These are phyloP conservation scores for Fabrea salina DNA, from an alignment of 169 alveolate genomes.

Conservation along the genomic window DNA sequence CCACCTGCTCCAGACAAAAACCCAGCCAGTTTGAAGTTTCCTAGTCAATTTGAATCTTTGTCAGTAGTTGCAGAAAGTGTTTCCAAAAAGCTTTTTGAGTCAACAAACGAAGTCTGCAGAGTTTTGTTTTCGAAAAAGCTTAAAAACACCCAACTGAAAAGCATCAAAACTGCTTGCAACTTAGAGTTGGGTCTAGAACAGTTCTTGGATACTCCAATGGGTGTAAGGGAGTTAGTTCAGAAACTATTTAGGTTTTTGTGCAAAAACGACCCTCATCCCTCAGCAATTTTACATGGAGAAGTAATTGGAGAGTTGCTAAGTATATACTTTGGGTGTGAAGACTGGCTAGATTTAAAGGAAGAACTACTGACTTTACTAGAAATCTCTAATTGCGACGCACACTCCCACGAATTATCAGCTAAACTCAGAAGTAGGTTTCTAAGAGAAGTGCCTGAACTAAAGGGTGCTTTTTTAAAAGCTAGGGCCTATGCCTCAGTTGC, in stretches of 20 bases:
- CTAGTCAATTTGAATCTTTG: neutral
- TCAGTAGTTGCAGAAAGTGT: neutral
- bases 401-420: neutral
- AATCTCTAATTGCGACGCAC: neutral
- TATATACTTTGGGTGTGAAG: neutral
- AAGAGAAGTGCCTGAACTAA: neutral
- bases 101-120: neutral
- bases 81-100: neutral
- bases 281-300: neutral
- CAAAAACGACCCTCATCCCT: slow-evolving; percentile 5
- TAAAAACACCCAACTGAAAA: no score
- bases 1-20: neutral
- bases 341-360: neutral
- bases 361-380: slow-evolving; percentile 11
- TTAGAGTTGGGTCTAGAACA: neutral
- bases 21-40: neutral
- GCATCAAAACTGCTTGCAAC: slow-evolving; percentile 1
- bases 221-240: neutral
- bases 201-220: neutral
- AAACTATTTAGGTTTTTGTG: neutral
- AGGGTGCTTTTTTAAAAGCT: neutral
- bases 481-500: slow-evolving; percentile 7
- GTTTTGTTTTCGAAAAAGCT: neutral
- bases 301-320: neutral
- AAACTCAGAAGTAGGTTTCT: neutral